phyloP scores from a whole-genome alignment of 2,329 filamentous ascomycete species.

The Pyrenochaeta sp. region DNA sequence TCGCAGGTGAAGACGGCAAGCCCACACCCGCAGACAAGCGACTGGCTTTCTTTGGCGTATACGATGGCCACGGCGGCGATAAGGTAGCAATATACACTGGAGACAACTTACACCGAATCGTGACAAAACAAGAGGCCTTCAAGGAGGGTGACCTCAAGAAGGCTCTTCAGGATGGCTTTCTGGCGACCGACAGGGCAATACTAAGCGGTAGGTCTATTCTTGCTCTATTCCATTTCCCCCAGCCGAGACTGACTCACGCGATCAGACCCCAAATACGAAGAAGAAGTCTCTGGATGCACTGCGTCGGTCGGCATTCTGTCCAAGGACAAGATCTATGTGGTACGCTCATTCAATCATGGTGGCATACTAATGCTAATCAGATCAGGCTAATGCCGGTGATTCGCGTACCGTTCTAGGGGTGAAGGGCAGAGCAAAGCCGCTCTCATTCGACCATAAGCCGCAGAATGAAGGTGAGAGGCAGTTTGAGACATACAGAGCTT shows the following conservation, averaged over 20 bases:
- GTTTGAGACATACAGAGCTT: not conserved
- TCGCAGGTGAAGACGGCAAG: slow-evolving; percentile 64
- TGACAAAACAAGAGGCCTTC: slow-evolving; percentile 94
- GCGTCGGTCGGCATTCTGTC: slow-evolving; percentile 91
- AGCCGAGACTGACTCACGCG: slow-evolving; percentile 36
- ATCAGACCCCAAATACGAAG: slow-evolving; percentile 92
- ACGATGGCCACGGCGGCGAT: slow-evolving; percentile 96
- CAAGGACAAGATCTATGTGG: slow-evolving; percentile 91
- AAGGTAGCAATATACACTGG: slow-evolving; percentile 95
- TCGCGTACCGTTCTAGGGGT: slow-evolving; percentile 94
- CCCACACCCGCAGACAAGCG: slow-evolving; percentile 73
- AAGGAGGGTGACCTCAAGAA: slow-evolving; percentile 91
- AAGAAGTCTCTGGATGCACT: slow-evolving; percentile 97
- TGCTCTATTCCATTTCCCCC: slow-evolving; percentile 8
- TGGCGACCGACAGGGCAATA: slow-evolving; percentile 95
- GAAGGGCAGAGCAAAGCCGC: slow-evolving; percentile 94
- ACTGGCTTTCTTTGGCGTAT: slow-evolving; percentile 96
- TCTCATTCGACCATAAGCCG: slow-evolving; percentile 99
- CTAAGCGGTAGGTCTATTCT: slow-evolving; percentile 75
- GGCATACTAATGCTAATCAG: slow-evolving; percentile 21
- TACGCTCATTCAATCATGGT: slow-evolving; percentile 63
- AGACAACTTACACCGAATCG: slow-evolving; percentile 91
- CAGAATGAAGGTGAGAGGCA: slow-evolving; percentile 83
- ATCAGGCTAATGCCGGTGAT: slow-evolving; percentile 93
- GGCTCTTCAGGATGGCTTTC: slow-evolving; percentile 94